These are phyloP conservation scores for Secale cereale DNA, from an alignment of 176 grass and related monocot species.

Conservation along the genomic window DNA sequence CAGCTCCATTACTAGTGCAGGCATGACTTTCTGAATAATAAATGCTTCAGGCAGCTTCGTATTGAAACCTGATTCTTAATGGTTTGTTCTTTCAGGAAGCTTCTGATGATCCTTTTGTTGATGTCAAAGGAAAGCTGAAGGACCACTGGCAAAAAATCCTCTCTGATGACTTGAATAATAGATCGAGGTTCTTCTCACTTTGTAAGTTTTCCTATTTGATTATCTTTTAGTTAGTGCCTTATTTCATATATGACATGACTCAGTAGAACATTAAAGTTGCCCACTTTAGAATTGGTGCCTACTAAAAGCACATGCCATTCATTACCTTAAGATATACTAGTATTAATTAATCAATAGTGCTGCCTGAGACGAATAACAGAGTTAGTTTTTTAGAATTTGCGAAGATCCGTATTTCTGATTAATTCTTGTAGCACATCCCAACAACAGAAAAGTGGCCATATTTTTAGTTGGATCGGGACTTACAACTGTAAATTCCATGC, in stretches of 20 bases:
- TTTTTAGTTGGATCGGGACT: not conserved
- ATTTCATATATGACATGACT: not conserved
- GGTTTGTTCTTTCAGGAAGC: constrained; percentile 36
- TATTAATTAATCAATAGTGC: not conserved
- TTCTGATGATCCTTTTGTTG: constrained; percentile 33
- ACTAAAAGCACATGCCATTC: not conserved
- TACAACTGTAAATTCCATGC: not conserved
- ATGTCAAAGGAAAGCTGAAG: constrained; percentile 49
- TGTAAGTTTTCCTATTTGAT: constrained; percentile 46
- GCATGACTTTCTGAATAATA: not conserved
- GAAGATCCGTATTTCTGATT: not conserved
- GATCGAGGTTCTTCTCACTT: constrained; percentile 58
- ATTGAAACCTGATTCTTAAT: not conserved
- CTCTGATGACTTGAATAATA: constrained; percentile 40
- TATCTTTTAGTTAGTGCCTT: not conserved
- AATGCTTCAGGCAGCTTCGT: not conserved
- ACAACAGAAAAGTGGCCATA: not conserved
- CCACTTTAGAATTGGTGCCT: not conserved
- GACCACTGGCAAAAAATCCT: constrained; percentile 54
- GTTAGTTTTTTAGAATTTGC: not conserved
- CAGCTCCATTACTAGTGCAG: not conserved
- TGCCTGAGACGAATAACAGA: not conserved
- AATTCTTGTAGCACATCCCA: not conserved
- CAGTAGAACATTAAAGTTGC: not conserved
- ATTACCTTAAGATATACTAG: not conserved